Conservation (phyloP, 257 asterid genomes). For the Przewalskia tangutica region DNA sequence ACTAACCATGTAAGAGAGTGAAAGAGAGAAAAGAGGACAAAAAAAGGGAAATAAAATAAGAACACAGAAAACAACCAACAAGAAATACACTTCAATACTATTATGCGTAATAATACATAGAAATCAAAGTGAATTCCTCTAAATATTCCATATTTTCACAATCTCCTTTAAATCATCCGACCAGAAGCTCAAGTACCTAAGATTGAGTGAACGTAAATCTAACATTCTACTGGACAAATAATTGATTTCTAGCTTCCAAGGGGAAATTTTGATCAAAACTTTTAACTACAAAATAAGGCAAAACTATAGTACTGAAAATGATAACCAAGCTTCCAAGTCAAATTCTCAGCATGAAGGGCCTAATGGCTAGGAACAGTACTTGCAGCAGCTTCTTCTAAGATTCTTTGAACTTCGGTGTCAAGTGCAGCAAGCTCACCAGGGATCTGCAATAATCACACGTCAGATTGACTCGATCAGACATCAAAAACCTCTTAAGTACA, state of each 20-base stretch:
- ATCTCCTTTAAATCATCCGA: no score
- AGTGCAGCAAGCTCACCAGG: conserved; percentile 64
- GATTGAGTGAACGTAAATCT: neutral
- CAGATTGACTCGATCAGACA: neutral
- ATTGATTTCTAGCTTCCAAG: neutral
- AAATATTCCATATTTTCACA: no score
- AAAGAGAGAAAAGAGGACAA: no score
- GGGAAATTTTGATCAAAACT: neutral
- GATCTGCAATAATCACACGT: conserved; percentile 28
- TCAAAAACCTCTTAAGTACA: neutral
- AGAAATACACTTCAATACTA: no score
- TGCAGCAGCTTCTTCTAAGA: conserved; percentile 43
- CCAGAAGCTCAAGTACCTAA: neutral
- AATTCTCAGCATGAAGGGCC: neutral
- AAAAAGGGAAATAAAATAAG: no score
- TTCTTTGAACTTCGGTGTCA: conserved; percentile 47
- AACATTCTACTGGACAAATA: neutral
- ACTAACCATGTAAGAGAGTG: no score
- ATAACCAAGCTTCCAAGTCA: neutral
- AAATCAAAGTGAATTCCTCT: no score
- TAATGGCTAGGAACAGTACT: conserved; percentile 14
- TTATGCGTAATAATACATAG: no score
- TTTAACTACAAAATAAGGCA: neutral
- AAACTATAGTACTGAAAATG: neutral
- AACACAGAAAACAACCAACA: no score